Conservation (phyloP, 805 yeast genomes). For the Cyberlindnera sargentensis region DNA sequence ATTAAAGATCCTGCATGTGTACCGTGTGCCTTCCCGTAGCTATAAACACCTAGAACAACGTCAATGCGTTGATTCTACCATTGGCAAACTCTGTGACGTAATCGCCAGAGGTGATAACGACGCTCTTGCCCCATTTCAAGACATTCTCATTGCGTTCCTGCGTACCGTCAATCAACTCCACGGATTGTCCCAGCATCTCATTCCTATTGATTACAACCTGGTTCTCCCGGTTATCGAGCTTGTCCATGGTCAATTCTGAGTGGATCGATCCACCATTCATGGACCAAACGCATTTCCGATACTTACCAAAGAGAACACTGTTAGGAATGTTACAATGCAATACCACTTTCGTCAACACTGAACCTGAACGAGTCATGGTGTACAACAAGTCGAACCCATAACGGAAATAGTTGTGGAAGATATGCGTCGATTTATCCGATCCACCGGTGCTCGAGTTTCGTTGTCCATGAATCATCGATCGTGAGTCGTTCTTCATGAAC, state of each 20-base stretch:
- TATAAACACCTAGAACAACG: conserved; percentile 25
- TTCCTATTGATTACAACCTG: conserved; percentile 16
- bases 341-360: conserved; percentile 36
- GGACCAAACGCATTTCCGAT: conserved; percentile 35
- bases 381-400: conserved; percentile 50
- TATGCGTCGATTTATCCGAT: neutral
- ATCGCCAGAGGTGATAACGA: conserved; percentile 17
- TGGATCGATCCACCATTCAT: neutral
- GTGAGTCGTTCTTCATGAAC: conserved; percentile 36
- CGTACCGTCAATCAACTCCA: conserved; percentile 10
- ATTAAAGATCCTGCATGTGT: too few species aligned
- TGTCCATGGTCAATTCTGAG: neutral
- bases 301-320: conserved; percentile 45
- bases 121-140: conserved; percentile 27
- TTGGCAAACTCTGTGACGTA: conserved; percentile 36
- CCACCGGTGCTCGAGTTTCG: neutral
- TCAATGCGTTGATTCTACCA: conserved; percentile 30
- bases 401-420: conserved; percentile 51
- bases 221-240: neutral
- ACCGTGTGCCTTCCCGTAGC: too few species aligned
- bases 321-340: conserved; percentile 47
- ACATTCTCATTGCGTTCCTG: conserved; percentile 19
- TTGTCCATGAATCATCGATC: conserved; percentile 32
- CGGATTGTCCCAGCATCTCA: conserved; percentile 24
- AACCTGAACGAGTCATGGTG: conserved; percentile 24